Evolutionary conservation across 495 filamentous ascomycete genomes (phyloP).

Genomic region (Aspergillus biplanus): DNA sequence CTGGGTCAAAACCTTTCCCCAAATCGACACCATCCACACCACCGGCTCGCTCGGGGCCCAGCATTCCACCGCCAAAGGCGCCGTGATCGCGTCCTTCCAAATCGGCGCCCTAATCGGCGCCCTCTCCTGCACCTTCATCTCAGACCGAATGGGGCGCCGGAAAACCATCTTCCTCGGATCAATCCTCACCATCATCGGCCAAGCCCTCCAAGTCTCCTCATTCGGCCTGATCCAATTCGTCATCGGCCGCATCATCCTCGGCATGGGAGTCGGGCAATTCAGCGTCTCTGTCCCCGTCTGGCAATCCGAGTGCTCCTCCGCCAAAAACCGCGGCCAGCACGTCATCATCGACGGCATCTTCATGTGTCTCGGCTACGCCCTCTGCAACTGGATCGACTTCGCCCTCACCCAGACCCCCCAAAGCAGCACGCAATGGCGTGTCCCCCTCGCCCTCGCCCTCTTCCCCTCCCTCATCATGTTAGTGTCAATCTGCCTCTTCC

Average conservation of each 20-base stretch:
- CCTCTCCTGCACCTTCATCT: conserved; percentile 38
- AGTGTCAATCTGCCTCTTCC: conserved; percentile 52
- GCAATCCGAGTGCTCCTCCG: conserved; percentile 37
- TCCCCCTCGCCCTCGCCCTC: conserved; percentile 51
- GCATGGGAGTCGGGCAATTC: conserved; percentile 60
- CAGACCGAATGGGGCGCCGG: conserved; percentile 57
- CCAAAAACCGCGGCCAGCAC: conserved; percentile 45
- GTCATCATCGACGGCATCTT: conserved; percentile 53
- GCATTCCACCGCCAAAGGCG: conserved; percentile 42
- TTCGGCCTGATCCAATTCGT: conserved; percentile 39
- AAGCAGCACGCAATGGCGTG: conserved; percentile 52
- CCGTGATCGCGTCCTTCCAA: conserved; percentile 46
- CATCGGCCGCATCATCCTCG: conserved; percentile 56
- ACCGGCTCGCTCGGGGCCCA: conserved; percentile 24
- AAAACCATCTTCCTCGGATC: conserved; percentile 56
- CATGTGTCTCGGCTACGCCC: conserved; percentile 62
- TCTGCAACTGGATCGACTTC: conserved; percentile 71
- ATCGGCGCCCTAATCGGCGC: conserved; percentile 49
- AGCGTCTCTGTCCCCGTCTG: conserved; percentile 64
- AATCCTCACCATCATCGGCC: conserved; percentile 53
- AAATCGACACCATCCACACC: conserved; percentile 41
- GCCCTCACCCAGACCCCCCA: conserved; percentile 42
- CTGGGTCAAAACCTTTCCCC: conserved; percentile 30
- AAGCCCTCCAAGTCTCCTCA: conserved; percentile 52
- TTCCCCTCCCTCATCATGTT: conserved; percentile 48